Evolutionary conservation across 139 green algal species (phyloP).

Genomic region (Chlorella sp.): DNA sequence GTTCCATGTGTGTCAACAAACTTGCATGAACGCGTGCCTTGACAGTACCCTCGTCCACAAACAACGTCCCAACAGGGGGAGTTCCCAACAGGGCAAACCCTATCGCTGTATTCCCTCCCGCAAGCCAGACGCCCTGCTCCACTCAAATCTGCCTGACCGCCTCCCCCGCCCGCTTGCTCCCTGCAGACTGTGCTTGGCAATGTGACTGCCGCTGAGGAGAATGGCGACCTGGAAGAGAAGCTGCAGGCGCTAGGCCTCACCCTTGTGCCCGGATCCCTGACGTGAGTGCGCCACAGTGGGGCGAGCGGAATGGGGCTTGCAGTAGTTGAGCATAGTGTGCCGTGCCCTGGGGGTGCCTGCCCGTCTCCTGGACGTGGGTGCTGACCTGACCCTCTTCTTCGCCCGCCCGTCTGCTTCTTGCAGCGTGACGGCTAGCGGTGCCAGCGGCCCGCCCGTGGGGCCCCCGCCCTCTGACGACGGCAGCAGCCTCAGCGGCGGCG

Average conservation of each 20-base stretch:
- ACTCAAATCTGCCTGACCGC: no score
- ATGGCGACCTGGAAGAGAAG: constrained; percentile 23
- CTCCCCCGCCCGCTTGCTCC: not conserved
- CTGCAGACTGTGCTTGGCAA: not conserved
- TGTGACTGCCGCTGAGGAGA: not conserved
- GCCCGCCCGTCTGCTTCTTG: not conserved
- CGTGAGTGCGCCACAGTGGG: not conserved
- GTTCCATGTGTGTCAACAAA: no score
- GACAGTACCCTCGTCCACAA: no score
- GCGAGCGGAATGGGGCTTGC: no score
- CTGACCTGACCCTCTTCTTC: not conserved
- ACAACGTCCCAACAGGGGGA: no score
- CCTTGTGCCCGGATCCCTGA: constrained; percentile 27
- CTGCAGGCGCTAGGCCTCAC: constrained; percentile 24
- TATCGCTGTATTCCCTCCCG: no score
- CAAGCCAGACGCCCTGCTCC: no score
- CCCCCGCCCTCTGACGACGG: constrained; percentile 12
- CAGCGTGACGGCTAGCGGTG: not conserved
- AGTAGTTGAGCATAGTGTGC: no score
- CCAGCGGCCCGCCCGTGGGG: not conserved
- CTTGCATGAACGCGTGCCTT: no score
- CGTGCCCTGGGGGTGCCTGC: no score
- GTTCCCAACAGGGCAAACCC: no score
- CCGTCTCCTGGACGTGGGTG: not conserved
- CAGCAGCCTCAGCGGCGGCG: constrained; percentile 23